Conservation (phyloP, 1,284 basidiomycete genomes). For the Ceraceosorus guamensis region DNA sequence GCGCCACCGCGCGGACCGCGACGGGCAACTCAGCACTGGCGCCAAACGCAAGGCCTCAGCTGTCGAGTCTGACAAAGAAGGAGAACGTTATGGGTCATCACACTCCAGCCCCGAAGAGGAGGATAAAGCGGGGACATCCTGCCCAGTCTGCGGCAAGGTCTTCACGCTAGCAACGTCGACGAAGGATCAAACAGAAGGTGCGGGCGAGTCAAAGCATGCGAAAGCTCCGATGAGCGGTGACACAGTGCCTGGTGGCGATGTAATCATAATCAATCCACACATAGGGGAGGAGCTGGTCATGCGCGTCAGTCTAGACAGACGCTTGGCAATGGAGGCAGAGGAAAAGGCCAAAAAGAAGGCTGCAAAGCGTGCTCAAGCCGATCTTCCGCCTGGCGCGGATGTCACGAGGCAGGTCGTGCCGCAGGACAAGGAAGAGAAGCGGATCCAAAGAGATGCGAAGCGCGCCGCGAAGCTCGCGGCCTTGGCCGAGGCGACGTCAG, state of each 20-base stretch:
- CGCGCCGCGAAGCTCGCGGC: not conserved
- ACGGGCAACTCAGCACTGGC: not conserved
- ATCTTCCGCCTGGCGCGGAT: not conserved
- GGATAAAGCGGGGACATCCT: slow-evolving; percentile 9
- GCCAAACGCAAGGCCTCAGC: not conserved
- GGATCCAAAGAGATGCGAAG: slow-evolving; percentile 1
- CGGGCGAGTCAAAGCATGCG: slow-evolving; percentile 24
- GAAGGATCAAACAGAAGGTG: slow-evolving; percentile 20
- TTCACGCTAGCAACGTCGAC: slow-evolving; percentile 23
- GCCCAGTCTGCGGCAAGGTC: slow-evolving; percentile 25
- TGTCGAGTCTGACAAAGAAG: not conserved
- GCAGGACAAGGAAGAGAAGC: slow-evolving; percentile 6
- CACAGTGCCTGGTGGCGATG: too few species aligned
- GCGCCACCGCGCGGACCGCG: too few species aligned
- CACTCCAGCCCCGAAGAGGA: not conserved
- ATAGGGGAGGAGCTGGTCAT: too few species aligned
- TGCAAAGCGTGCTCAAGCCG: not conserved
- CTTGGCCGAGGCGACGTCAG: not conserved
- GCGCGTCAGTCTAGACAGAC: slow-evolving; percentile 20
- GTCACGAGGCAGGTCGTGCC: too few species aligned
- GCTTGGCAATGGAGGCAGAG: not conserved
- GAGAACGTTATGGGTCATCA: not conserved
- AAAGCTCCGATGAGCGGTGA: too few species aligned
- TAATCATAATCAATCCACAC: too few species aligned
- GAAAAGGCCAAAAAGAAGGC: slow-evolving; percentile 4